phyloP scores from a whole-genome alignment of 78 protist genomes.

The Bigelowiella natans region DNA sequence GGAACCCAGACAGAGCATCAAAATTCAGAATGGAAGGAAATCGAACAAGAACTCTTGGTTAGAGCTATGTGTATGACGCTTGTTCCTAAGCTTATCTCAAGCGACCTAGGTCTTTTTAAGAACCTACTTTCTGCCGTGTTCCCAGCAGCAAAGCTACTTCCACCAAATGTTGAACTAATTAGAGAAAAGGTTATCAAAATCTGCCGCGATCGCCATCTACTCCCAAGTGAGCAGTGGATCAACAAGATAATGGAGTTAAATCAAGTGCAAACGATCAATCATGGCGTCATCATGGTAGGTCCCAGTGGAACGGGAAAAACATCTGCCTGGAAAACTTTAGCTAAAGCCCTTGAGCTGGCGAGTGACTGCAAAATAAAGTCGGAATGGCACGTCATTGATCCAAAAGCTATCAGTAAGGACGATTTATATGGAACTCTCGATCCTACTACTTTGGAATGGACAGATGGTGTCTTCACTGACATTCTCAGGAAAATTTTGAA shows the following conservation, averaged over 20 bases:
- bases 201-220: constrained; percentile 15
- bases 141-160: constrained; percentile 37
- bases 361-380: background rate
- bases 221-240: constrained; percentile 37
- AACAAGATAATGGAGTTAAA: constrained; percentile 60
- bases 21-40: constrained; percentile 3
- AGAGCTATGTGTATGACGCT: constrained; percentile 15
- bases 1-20: background rate
- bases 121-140: constrained; percentile 58
- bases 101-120: constrained; percentile 37
- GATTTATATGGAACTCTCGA: constrained; percentile 66
- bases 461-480: constrained; percentile 40
- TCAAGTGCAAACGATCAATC: constrained; percentile 59
- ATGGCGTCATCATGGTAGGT: constrained; percentile 84
- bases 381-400: constrained; percentile 38
- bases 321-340: constrained; percentile 27
- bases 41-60: constrained; percentile 37
- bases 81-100: background rate
- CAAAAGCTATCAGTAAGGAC: constrained; percentile 50
- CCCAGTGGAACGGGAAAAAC: constrained; percentile 81
- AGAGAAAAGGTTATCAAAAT: background rate
- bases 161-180: constrained; percentile 10
- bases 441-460: constrained; percentile 65
- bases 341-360: constrained; percentile 32
- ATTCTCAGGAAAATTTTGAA: background rate